phyloP scores from a whole-genome alignment of 2,329 filamentous ascomycete species.

The Macrophomina tecta region DNA sequence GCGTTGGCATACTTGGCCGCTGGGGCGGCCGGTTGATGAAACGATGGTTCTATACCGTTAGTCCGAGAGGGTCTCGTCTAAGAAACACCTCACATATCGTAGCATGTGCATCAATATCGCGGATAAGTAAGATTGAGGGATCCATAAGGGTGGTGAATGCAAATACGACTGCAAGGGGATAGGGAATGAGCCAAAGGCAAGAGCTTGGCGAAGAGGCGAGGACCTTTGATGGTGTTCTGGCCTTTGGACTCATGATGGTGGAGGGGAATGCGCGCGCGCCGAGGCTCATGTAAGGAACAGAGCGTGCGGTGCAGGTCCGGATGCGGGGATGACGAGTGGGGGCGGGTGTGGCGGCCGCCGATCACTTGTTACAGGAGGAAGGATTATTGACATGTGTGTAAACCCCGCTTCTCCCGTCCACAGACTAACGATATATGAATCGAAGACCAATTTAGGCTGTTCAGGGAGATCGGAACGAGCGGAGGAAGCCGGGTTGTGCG shows the following conservation, averaged over 20 bases:
- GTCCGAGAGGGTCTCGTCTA: too few species aligned
- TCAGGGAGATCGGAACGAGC: neutral
- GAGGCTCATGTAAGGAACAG: constrained; percentile 7
- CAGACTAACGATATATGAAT: neutral
- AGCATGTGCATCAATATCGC: too few species aligned
- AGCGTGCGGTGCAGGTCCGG: neutral
- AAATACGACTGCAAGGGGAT: neutral
- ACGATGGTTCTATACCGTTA: too few species aligned
- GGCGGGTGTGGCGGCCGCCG: neutral
- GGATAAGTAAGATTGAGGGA: too few species aligned
- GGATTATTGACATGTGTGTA: neutral
- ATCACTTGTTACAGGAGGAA: neutral
- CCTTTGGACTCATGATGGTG: neutral
- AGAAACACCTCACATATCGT: too few species aligned
- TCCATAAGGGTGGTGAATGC: neutral
- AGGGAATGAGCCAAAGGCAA: neutral
- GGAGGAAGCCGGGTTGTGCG: neutral
- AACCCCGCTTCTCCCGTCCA: neutral
- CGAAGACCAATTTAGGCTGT: neutral
- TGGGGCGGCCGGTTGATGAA: too few species aligned
- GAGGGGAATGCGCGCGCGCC: neutral
- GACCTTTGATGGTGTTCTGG: neutral
- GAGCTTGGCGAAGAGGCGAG: neutral
- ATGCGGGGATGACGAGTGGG: neutral
- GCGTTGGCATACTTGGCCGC: too few species aligned